Conservation (phyloP, 225 moss, liverwort and hornwort genomes). For the Sphagnum contortum region DNA sequence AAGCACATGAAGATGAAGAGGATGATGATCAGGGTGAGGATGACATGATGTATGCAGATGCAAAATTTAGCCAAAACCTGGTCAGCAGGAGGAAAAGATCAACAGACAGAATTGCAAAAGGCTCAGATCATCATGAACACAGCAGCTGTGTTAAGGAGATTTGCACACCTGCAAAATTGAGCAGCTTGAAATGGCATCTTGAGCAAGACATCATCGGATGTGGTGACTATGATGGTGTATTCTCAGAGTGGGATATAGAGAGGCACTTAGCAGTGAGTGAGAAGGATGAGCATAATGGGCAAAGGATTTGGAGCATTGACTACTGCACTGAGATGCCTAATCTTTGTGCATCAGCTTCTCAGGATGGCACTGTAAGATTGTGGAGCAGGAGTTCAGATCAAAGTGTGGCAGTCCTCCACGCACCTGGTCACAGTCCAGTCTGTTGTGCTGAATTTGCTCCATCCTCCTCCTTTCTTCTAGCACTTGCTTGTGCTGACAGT, state of each 20-base stretch:
- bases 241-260: conserved; percentile 81
- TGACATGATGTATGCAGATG: conserved; percentile 15
- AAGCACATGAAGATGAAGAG: conserved; percentile 11
- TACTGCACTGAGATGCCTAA: conserved; percentile 60
- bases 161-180: conserved; percentile 83
- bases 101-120: neutral
- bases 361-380: conserved; percentile 60
- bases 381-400: conserved; percentile 58
- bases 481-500: conserved; percentile 66
- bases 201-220: conserved; percentile 63
- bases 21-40: conserved; percentile 38
- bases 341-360: conserved; percentile 59
- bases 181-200: conserved; percentile 72
- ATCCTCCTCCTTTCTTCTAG: conserved; percentile 42
- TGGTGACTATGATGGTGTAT: conserved; percentile 89
- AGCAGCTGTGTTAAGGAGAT: conserved; percentile 49
- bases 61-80: conserved; percentile 11
- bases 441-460: conserved; percentile 88
- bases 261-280: conserved; percentile 50
- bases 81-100: conserved; percentile 16
- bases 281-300: conserved; percentile 70
- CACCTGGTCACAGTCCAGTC: conserved; percentile 40
- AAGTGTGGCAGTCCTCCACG: conserved; percentile 32
- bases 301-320: conserved; percentile 80
- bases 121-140: conserved; percentile 23